Evolutionary conservation across 208 protist species (phyloP).

Genomic region (Porcisia deanei): DNA sequence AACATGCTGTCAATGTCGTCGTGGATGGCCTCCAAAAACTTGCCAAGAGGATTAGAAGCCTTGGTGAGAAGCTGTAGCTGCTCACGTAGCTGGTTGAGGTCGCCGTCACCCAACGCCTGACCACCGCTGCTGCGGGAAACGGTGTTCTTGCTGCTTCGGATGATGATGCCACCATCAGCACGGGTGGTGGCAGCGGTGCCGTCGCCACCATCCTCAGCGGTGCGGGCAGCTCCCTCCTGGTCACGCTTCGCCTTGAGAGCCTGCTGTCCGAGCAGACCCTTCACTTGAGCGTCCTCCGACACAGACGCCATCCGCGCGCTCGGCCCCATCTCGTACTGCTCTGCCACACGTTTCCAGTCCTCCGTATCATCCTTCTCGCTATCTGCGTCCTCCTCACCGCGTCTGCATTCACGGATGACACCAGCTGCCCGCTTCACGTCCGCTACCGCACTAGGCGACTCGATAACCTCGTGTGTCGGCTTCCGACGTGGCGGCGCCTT

Average conservation of each 20-base stretch:
- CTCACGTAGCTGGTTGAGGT: constrained; percentile 81
- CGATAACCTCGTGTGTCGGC: constrained; percentile 77
- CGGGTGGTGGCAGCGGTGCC: constrained; percentile 18
- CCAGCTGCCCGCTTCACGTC: constrained; percentile 40
- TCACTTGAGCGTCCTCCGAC: constrained; percentile 59
- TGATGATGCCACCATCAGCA: constrained; percentile 67
- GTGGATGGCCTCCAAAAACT: constrained; percentile 85
- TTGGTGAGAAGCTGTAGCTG: constrained; percentile 91
- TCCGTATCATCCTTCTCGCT: constrained; percentile 46
- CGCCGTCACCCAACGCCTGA: constrained; percentile 60
- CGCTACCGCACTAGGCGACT: constrained; percentile 30
- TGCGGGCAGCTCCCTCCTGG: constrained; percentile 57
- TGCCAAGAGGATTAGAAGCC: constrained; percentile 87
- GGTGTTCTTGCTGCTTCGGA: constrained; percentile 50
- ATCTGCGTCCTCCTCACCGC: constrained; percentile 9
- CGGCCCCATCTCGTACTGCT: constrained; percentile 63
- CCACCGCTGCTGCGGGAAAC: constrained; percentile 31
- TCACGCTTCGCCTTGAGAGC: constrained; percentile 82
- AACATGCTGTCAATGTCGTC: constrained; percentile 91
- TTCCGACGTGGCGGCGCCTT: constrained; percentile 81
- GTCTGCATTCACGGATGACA: constrained; percentile 69
- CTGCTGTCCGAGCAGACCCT: constrained; percentile 81
- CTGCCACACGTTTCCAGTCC: constrained; percentile 83
- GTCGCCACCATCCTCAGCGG: constrained; percentile 17
- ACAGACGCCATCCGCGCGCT: constrained; percentile 31